Evolutionary conservation across 768 basidiomycete species (phyloP), one percentile per base, ranked within the genome.

Genomic region (Ramaria rubella): DNA sequence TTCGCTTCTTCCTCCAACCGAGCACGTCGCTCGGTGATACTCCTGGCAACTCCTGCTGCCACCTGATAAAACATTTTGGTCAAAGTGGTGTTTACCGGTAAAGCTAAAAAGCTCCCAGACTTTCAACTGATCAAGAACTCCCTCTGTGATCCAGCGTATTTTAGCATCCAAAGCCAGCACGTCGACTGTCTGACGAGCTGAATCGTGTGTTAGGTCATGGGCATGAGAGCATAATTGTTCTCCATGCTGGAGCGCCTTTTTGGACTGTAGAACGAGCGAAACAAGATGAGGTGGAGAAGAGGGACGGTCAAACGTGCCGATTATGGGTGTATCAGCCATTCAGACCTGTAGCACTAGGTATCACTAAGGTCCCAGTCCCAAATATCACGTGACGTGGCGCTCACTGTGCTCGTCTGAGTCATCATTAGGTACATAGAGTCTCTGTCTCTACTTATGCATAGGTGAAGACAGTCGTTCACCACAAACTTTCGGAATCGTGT

Each of bases 201-300:
- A 88, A 42, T 76, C 71, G 60, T 80, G 80, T n/a, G 86, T 81
- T 21, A 84, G 70, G 1, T 68, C 63, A 63, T 86, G 81, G 1
- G 90, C 87, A 33, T 74, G 76, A 1, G 79, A 80, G 64, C 90
- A 92, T 5, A 92, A 76, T 49, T 83, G 78, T 71, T 90, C 79
- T 1, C 88, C 90, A 36, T 85, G 81, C 60, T 88, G 83, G 2
- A 93, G 77, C 0, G 87, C 90, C 63, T 87, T 87, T 76, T 90
- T 87, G 2, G 90, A 90, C 63, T 88, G 85, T 1, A 86, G 73
- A 11, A 89, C 86, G 9, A 93, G 81, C 23, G 86, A 82, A 31
- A 87, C 79, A 21, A 91, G 80, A 59, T 86, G 81, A 46, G 55
- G 55, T 23, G 54, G 60, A 17, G 59, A 56, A 5, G 45, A 49